Percentiles rank a stretch among this genome's conserved stretches.
Evolutionary conservation across 2,329 filamentous ascomycete genomes (phyloP).

Genomic region (Sclerotinia subarctica): DNA sequence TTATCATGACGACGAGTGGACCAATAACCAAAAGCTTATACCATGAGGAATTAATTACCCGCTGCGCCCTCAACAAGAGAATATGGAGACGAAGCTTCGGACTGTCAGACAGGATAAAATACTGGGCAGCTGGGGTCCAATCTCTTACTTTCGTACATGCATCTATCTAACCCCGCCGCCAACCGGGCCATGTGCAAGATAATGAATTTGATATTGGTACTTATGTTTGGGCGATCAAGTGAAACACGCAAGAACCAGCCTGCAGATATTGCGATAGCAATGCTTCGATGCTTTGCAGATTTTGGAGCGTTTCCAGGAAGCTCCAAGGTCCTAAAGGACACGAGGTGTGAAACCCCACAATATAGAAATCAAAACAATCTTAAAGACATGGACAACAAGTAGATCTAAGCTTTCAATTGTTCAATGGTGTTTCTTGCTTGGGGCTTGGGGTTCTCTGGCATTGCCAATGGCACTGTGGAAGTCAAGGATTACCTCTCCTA

Average conservation of each 20-base stretch:
- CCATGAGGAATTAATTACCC: neutral
- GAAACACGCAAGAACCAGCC: conserved; percentile 17
- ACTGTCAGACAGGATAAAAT: too few species aligned
- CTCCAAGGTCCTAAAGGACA: conserved; percentile 6
- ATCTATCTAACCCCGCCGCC: conserved; percentile 1
- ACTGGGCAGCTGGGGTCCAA: neutral
- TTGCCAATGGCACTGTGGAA: neutral
- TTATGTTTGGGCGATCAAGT: conserved; percentile 1
- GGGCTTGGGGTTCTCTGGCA: neutral
- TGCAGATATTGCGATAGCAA: conserved; percentile 8
- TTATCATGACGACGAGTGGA: conserved; percentile 6
- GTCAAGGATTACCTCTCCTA: neutral
- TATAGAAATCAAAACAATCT: neutral
- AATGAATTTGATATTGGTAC: conserved; percentile 1
- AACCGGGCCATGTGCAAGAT: neutral
- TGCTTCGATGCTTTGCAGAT: neutral
- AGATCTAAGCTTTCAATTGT: conserved; percentile 7
- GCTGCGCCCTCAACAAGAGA: conserved; percentile 19
- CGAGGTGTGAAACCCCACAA: neutral
- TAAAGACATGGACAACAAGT: conserved; percentile 7
- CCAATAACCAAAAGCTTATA: conserved; percentile 4
- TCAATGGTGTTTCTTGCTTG: neutral
- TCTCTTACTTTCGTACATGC: conserved; percentile 2
- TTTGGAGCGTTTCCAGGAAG: neutral
- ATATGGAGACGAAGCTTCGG: neutral